Evolutionary conservation across 2,329 filamentous ascomycete species (phyloP), one percentile per base, ranked within the genome.

Genomic region (Claviceps capensis): DNA sequence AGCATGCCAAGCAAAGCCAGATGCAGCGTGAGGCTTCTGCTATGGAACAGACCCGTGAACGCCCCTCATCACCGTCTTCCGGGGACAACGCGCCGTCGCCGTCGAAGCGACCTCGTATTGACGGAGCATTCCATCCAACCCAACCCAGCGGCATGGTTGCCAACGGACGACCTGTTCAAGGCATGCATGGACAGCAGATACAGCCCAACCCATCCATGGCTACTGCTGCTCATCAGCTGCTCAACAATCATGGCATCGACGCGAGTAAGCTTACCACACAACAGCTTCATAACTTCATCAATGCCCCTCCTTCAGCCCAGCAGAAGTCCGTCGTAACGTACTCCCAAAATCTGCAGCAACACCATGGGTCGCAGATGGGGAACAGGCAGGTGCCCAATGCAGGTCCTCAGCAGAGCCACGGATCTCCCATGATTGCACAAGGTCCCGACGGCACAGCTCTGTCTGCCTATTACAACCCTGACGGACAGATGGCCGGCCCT

Each of bases 81-180:
- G 83, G 82, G 51, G 90, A 96, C 50, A 93, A 93, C 62, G 89
- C 88, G 26, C 88, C 89, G 4, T 97, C 91, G 36, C 91, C 91
- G 2, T 91, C 86, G 56, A 97, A 97, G 73, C 81, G 90, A 62
- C 87, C 83, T 53, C 86, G 90, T 53, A 78, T 95, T 55, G 82
- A 84, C 62, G 79, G 81, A 61, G 76, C 76, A 37, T 88, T 88
- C 69, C 87, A 87, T 64, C 82, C 83, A 56, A 83, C 82, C 63
- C 85, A 83, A 60, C 71, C 71, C 53, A 74, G 70, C 8, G 60
- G 56, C 56, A 85, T 90, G 78, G 85, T 85, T 70, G 80, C 82
- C 52, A 88, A 87, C 67, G 85, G 85, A 60, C 79, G 81, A 65
- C 84, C 83, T 51, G 74, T 68, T 58, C 82, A 83, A 65, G 83